Conservation (phyloP, 2,329 filamentous ascomycete genomes). For the Bipolaris gigantea region DNA sequence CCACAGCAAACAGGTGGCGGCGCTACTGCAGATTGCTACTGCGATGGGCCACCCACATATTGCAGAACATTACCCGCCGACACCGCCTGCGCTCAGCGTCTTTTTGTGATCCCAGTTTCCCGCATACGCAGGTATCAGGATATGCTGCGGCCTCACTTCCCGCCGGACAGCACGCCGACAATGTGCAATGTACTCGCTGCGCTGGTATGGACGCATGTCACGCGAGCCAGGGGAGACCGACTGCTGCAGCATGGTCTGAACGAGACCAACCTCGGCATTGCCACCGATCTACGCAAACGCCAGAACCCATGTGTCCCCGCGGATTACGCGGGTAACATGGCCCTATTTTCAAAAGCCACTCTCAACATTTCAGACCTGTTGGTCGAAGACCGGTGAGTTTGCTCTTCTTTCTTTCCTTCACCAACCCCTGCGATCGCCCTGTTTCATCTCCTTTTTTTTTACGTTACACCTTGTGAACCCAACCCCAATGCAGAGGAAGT, state of each 20-base stretch:
- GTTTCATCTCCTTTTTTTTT: background rate
- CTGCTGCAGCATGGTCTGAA: constrained; percentile 21
- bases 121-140: constrained; percentile 34
- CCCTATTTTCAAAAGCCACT: constrained; percentile 35
- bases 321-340: constrained; percentile 40
- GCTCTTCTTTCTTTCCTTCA: background rate
- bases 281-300: constrained; percentile 35
- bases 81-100: constrained; percentile 30
- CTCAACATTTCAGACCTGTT: constrained; percentile 29
- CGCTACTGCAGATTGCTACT: constrained; percentile 31
- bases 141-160: constrained; percentile 22
- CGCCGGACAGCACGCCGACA: constrained; percentile 23
- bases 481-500: background rate
- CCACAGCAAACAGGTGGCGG: background rate
- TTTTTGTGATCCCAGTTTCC: constrained; percentile 35
- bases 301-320: constrained; percentile 27
- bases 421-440: constrained; percentile 2
- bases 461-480: constrained; percentile 10
- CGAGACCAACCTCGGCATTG: constrained; percentile 34
- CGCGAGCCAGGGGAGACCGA: constrained; percentile 34
- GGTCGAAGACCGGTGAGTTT: constrained; percentile 34
- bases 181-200: constrained; percentile 41
- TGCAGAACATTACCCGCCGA: constrained; percentile 29
- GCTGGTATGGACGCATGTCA: constrained; percentile 42
- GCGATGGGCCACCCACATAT: constrained; percentile 31